phyloP scores from a whole-genome alignment of 225 moss, liverwort and hornwort species.

The Sphagnum tenellum region DNA sequence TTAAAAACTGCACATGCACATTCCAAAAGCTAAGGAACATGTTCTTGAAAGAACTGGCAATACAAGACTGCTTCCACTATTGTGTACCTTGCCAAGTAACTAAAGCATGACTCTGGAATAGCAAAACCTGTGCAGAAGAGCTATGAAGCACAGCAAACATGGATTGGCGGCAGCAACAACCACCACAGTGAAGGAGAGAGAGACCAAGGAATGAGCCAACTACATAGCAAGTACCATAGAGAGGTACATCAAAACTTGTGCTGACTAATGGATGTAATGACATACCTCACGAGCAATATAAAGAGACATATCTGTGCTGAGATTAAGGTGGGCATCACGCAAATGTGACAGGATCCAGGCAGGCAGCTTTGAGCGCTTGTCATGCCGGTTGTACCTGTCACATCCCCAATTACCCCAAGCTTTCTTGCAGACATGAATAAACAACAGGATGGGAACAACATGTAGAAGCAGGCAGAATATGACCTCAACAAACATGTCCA shows the following conservation, averaged over 20 bases:
- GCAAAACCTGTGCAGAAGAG: neutral
- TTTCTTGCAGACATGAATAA: no score
- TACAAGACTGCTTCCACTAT: neutral
- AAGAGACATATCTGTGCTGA: slow-evolving; percentile 97
- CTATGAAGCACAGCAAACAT: neutral
- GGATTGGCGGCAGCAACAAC: neutral
- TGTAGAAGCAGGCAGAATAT: no score
- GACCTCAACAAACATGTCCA: no score
- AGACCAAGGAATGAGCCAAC: no score
- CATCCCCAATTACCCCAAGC: neutral
- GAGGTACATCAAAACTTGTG: neutral
- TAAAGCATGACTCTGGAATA: neutral
- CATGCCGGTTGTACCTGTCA: slow-evolving; percentile 89
- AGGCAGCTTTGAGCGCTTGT: slow-evolving; percentile 96
- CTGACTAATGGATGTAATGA: neutral
- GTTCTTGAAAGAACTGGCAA: neutral
- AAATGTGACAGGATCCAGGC: slow-evolving; percentile 95
- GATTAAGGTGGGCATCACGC: slow-evolving; percentile 92
- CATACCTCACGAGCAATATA: slow-evolving; percentile 94
- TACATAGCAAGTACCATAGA: no score
- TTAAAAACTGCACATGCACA: slow-evolving; percentile 62
- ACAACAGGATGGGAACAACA: no score
- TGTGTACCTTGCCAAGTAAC: neutral
- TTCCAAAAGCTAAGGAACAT: neutral
- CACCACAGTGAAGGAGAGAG: neutral